These are phyloP conservation scores for Jimgerdemannia lactiflua DNA, from an alignment of 192 early-diverging fungal species.

Conservation along the genomic window DNA sequence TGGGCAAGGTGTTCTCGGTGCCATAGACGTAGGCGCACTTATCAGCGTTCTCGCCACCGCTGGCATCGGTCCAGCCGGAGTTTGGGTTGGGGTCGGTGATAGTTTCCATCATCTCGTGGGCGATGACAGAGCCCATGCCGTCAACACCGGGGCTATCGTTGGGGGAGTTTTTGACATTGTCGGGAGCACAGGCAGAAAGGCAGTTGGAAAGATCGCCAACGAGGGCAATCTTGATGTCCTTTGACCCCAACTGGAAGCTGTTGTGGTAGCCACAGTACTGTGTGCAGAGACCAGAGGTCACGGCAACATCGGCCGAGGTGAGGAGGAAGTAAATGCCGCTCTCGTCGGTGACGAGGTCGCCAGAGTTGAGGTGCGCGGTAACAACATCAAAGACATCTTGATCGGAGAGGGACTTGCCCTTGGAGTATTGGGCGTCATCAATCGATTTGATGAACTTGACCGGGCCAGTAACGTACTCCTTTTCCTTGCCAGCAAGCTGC, in stretches of 20 bases:
- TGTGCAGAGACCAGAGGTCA: conserved; percentile 15
- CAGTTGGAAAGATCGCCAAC: conserved; percentile 8
- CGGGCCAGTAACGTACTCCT: conserved; percentile 7
- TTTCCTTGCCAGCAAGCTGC: not conserved
- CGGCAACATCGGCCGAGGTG: conserved; percentile 11
- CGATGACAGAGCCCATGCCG: conserved; percentile 27
- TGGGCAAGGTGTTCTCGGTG: conserved; percentile 7
- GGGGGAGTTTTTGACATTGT: conserved; percentile 18
- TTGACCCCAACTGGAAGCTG: not conserved
- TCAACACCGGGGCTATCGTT: conserved; percentile 28
- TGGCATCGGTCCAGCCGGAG: conserved; percentile 25
- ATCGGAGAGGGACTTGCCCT: conserved; percentile 14
- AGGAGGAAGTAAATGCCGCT: conserved; percentile 14
- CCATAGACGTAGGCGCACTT: conserved; percentile 29
- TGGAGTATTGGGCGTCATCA: conserved; percentile 13
- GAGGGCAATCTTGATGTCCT: conserved; percentile 12
- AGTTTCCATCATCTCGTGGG: conserved; percentile 30
- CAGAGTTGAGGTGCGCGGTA: conserved; percentile 4
- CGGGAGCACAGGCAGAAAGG: conserved; percentile 6
- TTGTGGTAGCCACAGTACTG: conserved; percentile 21
- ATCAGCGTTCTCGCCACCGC: conserved; percentile 35
- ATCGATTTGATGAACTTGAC: not conserved
- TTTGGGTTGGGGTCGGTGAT: conserved; percentile 23
- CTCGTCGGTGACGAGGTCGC: conserved; percentile 8
- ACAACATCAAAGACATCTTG: conserved; percentile 8